Conservation (phyloP, 2,329 filamentous ascomycete genomes). For the Claviceps cyperi region DNA sequence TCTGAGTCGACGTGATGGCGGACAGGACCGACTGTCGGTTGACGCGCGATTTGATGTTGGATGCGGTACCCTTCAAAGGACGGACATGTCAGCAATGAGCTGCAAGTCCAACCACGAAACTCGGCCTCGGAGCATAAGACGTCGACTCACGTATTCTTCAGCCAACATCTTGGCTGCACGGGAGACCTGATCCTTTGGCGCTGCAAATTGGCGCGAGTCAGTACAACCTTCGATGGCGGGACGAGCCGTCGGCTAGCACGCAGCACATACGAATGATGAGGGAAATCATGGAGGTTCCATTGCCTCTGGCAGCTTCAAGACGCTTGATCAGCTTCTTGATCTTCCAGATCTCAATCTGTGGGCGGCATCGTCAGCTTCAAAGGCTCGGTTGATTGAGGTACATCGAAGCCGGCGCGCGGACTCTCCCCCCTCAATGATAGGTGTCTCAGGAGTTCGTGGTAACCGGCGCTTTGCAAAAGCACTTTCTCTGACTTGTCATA, state of each 20-base stretch:
- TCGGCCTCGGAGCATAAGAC: not conserved
- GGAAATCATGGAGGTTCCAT: slow-evolving; percentile 99
- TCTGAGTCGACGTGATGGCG: slow-evolving; percentile 96
- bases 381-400: not conserved
- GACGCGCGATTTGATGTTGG: slow-evolving; percentile 99
- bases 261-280: slow-evolving; percentile 78
- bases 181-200: slow-evolving; percentile 95
- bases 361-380: slow-evolving; percentile 4
- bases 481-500: not conserved
- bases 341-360: slow-evolving; percentile 73
- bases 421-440: not conserved
- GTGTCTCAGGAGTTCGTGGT: too few relatives aligned
- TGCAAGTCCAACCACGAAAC: slow-evolving; percentile 33
- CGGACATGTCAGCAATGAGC: slow-evolving; percentile 9
- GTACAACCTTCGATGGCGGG: not conserved
- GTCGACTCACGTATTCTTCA: slow-evolving; percentile 79
- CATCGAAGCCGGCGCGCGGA: not conserved
- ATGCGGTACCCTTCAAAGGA: slow-evolving; percentile 66
- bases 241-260: not conserved
- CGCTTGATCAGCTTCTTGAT: slow-evolving; percentile 99
- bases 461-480: not conserved
- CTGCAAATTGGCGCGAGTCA: slow-evolving; percentile 27
- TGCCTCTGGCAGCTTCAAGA: slow-evolving; percentile 89
- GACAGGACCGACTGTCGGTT: slow-evolving; percentile 96
- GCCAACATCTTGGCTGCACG: slow-evolving; percentile 98